Evolutionary conservation across 192 early-diverging fungal genomes (phyloP), one percentile per base, ranked within the genome.

Genomic region (Rhizophagus clarus): DNA sequence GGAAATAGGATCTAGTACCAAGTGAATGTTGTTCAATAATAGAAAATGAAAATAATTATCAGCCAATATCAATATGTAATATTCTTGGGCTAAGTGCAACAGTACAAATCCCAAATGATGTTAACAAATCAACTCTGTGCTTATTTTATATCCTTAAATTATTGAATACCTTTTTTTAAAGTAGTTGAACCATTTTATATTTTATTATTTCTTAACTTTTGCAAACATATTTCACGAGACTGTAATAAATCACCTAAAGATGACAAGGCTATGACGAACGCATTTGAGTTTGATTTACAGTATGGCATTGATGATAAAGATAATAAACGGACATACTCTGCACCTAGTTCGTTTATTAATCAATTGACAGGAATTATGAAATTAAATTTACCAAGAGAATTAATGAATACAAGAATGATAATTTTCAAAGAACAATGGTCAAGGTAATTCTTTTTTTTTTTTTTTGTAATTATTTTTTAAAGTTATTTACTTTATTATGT

Each of bases 371-470:
- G 49, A 68, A 79, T 79, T 45, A 34, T 79, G n/a, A 34, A 68
- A 67, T 34, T 63, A 29, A 56, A 79, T 69, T 69, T 69, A 49
- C 20, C 64, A 51, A 15, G 14, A 20, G 77, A 79, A 51, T 34
- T 69, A 17, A 32, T 79, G 66, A 61, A 79, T 34, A 79, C 49
- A 29, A 37, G 66, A 79, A 47, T 79, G 31, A 62, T 51, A 14
- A 69, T 79, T 10, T 79, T 79, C 37, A 79, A 79, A 69, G 77
- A 79, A 69, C 26, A 66, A 63, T 79, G 77, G 77, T 69, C 34
- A 79, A 51, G 77, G 77, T 79, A 63, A 42, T 6, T 0, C 8
- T 32, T 0, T 28, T 31, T 28, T 66, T 26, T 77, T 12, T 56
- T 9, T 12, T 64, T 66, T 37, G 14, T 11, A 31, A 9, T 61